Conservation (phyloP, 345 rosid species). For the Brassica napus region DNA sequence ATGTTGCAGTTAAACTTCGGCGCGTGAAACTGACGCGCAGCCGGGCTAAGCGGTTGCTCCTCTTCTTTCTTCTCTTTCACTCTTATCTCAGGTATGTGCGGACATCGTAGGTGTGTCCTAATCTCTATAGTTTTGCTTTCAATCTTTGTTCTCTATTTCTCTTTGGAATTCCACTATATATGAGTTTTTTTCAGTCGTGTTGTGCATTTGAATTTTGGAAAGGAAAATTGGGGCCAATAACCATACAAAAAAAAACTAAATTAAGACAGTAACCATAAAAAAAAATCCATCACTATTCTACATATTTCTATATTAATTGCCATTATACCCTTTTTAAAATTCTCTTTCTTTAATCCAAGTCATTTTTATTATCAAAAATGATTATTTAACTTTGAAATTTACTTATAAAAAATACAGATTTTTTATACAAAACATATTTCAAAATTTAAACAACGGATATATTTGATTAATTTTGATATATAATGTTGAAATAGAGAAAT, state of each 20-base stretch:
- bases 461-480: too few relatives aligned
- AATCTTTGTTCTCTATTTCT: neutral
- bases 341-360: too few relatives aligned
- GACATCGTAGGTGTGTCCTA: neutral
- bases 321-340: too few relatives aligned
- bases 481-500: too few relatives aligned
- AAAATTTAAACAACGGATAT: too few relatives aligned
- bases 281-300: too few relatives aligned
- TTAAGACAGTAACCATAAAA: too few relatives aligned
- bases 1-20: constrained; percentile 54
- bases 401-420: too few relatives aligned
- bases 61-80: constrained; percentile 1
- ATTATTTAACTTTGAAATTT: too few relatives aligned
- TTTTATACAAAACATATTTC: too few relatives aligned
- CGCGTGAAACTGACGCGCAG: constrained; percentile 55
- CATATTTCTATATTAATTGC: too few relatives aligned
- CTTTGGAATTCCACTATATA: neutral
- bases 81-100: neutral
- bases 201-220: neutral
- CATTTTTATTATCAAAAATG: too few relatives aligned
- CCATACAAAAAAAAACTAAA: neutral
- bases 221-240: neutral
- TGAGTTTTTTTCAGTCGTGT: neutral
- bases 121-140: neutral
- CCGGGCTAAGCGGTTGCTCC: constrained; percentile 57